These are phyloP conservation scores for Gardenia jasminoides DNA, from an alignment of 257 asterid species.

Conservation along the genomic window DNA sequence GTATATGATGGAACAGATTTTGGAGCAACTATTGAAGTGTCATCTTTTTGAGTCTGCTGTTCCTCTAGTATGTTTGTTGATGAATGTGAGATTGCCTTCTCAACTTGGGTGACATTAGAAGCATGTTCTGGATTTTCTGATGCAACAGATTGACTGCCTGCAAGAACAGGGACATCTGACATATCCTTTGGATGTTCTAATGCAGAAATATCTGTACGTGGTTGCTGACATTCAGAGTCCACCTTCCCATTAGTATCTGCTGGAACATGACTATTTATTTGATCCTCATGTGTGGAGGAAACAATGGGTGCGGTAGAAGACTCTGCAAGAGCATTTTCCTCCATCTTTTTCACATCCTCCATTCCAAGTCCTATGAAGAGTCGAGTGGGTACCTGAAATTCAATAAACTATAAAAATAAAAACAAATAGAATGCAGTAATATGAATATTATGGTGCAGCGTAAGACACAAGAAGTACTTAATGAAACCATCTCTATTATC, in stretches of 20 bases:
- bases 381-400: constrained; percentile 26
- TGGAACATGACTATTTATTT: constrained; percentile 30
- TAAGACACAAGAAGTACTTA: background rate
- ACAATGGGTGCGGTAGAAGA: constrained; percentile 37
- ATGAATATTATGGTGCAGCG: background rate
- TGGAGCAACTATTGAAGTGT: constrained; percentile 4
- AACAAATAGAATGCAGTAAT: background rate
- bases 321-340: constrained; percentile 39
- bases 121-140: constrained; percentile 21
- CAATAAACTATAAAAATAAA: constrained; percentile 4
- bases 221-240: constrained; percentile 18
- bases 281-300: constrained; percentile 37
- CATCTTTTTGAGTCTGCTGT: constrained; percentile 21
- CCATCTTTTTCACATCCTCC: constrained; percentile 53
- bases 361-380: constrained; percentile 35
- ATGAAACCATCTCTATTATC: background rate
- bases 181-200: constrained; percentile 20
- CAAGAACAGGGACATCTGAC: background rate
- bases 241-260: constrained; percentile 31
- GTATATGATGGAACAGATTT: constrained; percentile 25
- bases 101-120: constrained; percentile 18
- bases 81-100: constrained; percentile 23
- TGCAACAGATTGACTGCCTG: constrained; percentile 8
- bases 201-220: constrained; percentile 14
- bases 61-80: constrained; percentile 20